Percentiles rank a stretch among this genome's conserved stretches.
Evolutionary conservation across 202 grass and related monocot species (phyloP).

Genomic region (Bolboschoenoplectus hybrid): DNA sequence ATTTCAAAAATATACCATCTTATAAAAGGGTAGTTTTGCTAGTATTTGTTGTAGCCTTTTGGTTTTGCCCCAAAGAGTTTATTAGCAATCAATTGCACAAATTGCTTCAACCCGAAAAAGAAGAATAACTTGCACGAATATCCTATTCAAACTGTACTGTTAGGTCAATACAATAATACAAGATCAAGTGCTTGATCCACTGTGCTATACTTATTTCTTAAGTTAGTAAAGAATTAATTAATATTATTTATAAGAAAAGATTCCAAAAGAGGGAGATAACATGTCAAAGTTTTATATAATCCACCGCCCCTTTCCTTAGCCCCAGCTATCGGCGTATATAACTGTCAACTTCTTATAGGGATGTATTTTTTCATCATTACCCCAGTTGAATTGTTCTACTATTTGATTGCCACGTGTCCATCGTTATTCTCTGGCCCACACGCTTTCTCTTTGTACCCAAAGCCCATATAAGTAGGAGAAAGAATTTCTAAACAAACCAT

Average conservation of each 20-base stretch:
- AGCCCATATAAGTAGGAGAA: constrained; percentile 12
- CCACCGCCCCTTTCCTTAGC: not conserved
- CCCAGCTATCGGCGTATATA: not conserved
- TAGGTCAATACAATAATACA: not conserved
- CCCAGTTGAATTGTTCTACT: constrained; percentile 10
- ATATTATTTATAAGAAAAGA: not conserved
- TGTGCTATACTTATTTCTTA: not conserved
- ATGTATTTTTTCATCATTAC: not conserved
- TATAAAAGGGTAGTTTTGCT: not conserved
- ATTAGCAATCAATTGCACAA: not conserved
- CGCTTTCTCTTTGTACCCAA: not conserved
- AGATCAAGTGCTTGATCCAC: not conserved
- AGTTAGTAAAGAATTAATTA: not conserved
- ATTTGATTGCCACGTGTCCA: not conserved
- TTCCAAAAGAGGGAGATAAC: not conserved
- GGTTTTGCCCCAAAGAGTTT: not conserved
- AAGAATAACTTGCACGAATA: not conserved
- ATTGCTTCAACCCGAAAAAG: not conserved
- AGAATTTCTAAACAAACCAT: constrained; percentile 3
- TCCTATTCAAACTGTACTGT: not conserved
- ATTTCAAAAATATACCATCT: not conserved
- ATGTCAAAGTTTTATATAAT: not conserved
- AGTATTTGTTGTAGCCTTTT: not conserved
- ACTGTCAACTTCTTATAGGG: not conserved
- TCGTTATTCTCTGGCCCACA: not conserved